Base-by-base conservation (phyloP, 306 rosid genomes). In the Corylus avellana region DNA sequence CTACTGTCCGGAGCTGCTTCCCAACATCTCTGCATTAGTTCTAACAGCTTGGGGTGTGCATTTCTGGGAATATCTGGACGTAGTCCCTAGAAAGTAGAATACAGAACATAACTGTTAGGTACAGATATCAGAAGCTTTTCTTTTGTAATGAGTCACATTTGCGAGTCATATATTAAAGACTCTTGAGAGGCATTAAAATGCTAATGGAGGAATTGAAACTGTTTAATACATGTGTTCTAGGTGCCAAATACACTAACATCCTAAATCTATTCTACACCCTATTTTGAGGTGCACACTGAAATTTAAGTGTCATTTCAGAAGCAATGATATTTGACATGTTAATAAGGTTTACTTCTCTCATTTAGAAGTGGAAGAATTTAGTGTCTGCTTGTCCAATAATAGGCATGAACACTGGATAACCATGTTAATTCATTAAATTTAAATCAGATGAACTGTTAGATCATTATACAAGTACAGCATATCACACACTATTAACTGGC, bases 11-110 rank as follows among this genome's bases (percentile, higher is more conserved):
- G 99, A 87, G 78, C 85, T 14, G 86, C 92, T 85, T 91, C 97
- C 99, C 99, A 96, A 82, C 97, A 96, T 84, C 87, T 89, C 84
- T 88, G 93, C 99, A 96, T 96, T 79, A 96, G 72, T 70, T 90
- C 93, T 80, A 89, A 61, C 54, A 96, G 81, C 78, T 88, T 91
- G 18, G 96, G 97, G 80, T 93, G 94, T 58, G 92, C 91, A 25
- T 90, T 58, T 69, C 73, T 85, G 5, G 99, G 99, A 83, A 96
- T 91, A 74, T 91, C 97, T 16, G 98, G 99, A 37, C 99, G 90
- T 78, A 93, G 78, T 74, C 99, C 99, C 99, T 96, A 92, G 12
- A 79, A 79, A 82, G 35, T 29, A 73, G 42, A 71, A 78, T 71
- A 48, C 11, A 73, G 46, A 63, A 67, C 46, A 78, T 46, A 71